These are phyloP conservation scores for Protomyces lactucae-debilis DNA, from an alignment of 1,139 yeast species.

Conservation along the genomic window DNA sequence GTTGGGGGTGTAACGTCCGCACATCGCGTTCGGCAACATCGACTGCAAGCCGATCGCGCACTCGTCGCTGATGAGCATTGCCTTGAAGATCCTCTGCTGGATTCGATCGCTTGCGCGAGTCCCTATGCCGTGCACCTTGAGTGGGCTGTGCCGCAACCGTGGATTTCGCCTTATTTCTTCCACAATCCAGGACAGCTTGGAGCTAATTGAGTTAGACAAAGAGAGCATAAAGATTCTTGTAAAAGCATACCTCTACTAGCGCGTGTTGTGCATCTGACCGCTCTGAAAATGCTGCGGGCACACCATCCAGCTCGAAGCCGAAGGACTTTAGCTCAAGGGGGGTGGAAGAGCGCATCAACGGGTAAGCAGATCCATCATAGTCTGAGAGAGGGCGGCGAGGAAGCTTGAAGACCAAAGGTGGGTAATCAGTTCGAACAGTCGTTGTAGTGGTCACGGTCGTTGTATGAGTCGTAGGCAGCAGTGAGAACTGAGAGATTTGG, in stretches of 20 bases:
- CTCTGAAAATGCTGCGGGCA: constrained; percentile 30
- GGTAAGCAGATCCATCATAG: constrained; percentile 33
- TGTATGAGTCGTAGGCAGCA: constrained; percentile 33
- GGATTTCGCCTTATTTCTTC: neutral
- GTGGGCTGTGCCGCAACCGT: neutral
- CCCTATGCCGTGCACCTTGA: neutral
- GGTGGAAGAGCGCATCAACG: constrained; percentile 38
- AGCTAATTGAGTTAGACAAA: neutral
- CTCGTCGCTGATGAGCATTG: neutral
- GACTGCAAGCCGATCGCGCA: neutral
- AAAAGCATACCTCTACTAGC: constrained; percentile 33
- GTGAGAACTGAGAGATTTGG: constrained; percentile 19
- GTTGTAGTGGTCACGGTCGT: constrained; percentile 34
- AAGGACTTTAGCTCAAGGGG: constrained; percentile 38
- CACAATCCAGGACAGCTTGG: constrained; percentile 9
- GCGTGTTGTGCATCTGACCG: constrained; percentile 26
- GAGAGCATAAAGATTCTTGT: constrained; percentile 7
- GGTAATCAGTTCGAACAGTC: constrained; percentile 33
- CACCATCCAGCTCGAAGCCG: constrained; percentile 36
- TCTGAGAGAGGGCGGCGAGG: constrained; percentile 26
- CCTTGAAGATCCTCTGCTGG: neutral
- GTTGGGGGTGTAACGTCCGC: neutral
- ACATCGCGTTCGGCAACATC: constrained; percentile 4
- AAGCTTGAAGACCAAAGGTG: constrained; percentile 31
- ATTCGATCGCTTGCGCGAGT: neutral